These are phyloP conservation scores for Penicillium paxilli DNA, from an alignment of 495 filamentous ascomycete genomes.

Conservation along the genomic window DNA sequence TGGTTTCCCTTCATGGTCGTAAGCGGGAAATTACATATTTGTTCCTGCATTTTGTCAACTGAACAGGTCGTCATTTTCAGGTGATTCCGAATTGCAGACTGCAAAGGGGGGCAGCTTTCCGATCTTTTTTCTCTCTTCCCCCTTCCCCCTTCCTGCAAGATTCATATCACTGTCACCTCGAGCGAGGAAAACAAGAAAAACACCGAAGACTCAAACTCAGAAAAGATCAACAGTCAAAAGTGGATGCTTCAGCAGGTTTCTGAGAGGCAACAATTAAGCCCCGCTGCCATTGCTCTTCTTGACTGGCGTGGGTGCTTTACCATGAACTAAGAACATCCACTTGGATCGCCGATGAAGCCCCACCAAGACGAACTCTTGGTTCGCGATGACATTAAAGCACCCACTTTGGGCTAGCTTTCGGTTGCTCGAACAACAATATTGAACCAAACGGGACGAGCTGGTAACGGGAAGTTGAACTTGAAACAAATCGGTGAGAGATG, in stretches of 20 bases:
- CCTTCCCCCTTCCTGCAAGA: background rate
- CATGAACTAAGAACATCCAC: slow-evolving; percentile 4
- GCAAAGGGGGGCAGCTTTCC: background rate
- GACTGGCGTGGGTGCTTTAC: background rate
- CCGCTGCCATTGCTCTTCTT: slow-evolving; percentile 2
- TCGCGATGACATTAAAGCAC: background rate
- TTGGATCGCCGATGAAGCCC: slow-evolving; percentile 3
- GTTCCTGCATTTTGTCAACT: background rate
- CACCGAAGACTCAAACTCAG: slow-evolving; percentile 1
- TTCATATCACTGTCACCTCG: background rate
- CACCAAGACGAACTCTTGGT: slow-evolving; percentile 1
- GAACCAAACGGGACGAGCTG: background rate
- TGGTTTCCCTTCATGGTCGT: background rate
- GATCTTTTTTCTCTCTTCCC: no score
- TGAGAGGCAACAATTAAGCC: slow-evolving; percentile 1
- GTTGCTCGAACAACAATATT: slow-evolving; percentile 9
- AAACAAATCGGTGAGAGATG: no score
- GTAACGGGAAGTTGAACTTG: background rate
- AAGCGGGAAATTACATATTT: background rate
- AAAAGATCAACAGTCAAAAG: slow-evolving; percentile 3
- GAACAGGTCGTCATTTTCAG: background rate
- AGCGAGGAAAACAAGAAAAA: background rate
- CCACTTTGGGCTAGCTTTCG: background rate
- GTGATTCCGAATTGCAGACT: background rate
- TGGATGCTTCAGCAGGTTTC: slow-evolving; percentile 3